Percentiles rank a stretch among this genome's conserved stretches.
These are phyloP conservation scores for Aechmea fasciata DNA, from an alignment of 176 grass and related monocot species.

Conservation along the genomic window DNA sequence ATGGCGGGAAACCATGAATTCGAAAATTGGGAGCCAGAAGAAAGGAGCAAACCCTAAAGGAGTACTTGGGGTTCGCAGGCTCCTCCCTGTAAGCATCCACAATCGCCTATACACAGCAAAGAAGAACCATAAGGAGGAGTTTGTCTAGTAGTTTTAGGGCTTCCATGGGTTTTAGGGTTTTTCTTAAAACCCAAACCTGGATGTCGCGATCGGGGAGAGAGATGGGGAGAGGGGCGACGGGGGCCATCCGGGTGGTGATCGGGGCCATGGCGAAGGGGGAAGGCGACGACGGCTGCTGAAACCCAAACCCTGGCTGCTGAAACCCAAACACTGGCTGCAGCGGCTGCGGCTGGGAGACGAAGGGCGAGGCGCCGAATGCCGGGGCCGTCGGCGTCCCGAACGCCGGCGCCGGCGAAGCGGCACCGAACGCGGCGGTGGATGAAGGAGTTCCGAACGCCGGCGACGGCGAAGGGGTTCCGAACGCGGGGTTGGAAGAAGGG, in stretches of 20 bases:
- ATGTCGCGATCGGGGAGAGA: conserved; percentile 80
- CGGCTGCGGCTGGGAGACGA: conserved; percentile 10
- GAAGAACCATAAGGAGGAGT: conserved; percentile 4
- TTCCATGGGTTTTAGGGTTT: neutral
- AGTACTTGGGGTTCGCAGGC: conserved; percentile 65
- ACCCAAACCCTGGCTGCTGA: conserved; percentile 26
- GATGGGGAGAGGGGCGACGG: conserved; percentile 66
- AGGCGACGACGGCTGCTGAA: conserved; percentile 42
- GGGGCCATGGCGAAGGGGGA: conserved; percentile 42
- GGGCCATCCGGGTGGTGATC: conserved; percentile 96
- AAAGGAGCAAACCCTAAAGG: conserved; percentile 57
- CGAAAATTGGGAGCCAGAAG: conserved; percentile 9
- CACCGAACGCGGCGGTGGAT: conserved; percentile 18
- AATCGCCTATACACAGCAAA: conserved; percentile 52
- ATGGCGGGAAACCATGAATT: conserved; percentile 9
- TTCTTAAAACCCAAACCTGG: conserved; percentile 35
- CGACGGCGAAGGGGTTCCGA: conserved; percentile 21
- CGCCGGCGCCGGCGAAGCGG: conserved; percentile 18
- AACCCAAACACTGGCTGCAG: conserved; percentile 19
- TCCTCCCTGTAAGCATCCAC: conserved; percentile 86
- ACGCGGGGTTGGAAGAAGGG: conserved; percentile 20
- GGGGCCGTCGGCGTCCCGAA: conserved; percentile 21
- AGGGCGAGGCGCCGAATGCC: conserved; percentile 29
- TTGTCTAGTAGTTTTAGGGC: neutral
- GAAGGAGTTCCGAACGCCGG: conserved; percentile 27